Evolutionary conservation across 2,329 filamentous ascomycete genomes (phyloP).

Genomic region (Botrytis deweyae): DNA sequence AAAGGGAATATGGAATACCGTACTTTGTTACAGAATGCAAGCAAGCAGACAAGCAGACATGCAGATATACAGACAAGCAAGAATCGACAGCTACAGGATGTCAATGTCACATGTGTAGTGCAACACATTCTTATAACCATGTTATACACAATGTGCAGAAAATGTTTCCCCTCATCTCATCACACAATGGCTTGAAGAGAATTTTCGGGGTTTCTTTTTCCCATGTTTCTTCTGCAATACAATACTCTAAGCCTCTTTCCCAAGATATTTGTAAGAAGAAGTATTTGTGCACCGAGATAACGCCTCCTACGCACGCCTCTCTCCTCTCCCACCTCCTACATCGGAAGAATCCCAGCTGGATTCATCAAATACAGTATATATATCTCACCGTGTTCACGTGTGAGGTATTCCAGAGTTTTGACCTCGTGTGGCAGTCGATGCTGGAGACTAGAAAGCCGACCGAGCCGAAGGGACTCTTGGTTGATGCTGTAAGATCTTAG

Average conservation of each 20-base stretch:
- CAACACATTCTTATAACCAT: background rate
- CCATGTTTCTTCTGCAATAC: background rate
- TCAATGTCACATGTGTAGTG: background rate
- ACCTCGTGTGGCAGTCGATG: background rate
- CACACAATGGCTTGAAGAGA: conserved; percentile 1
- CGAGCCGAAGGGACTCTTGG: background rate
- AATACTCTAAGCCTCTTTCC: background rate
- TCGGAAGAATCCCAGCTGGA: background rate
- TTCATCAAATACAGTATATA: background rate
- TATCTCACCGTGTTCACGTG: background rate
- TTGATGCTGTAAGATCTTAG: background rate
- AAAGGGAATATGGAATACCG: background rate
- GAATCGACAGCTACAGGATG: background rate
- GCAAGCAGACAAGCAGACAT: background rate
- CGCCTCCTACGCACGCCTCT: background rate
- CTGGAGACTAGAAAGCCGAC: background rate
- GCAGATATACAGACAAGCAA: background rate
- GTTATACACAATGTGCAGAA: background rate
- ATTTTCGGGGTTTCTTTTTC: background rate
- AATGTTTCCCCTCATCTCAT: background rate
- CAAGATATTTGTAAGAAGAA: background rate
- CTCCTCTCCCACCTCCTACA: background rate
- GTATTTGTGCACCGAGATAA: background rate
- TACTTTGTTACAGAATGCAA: background rate
- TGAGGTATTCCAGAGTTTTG: background rate